Base-by-base conservation (phyloP, 192 early-diverging fungal genomes). In the Haplosporangium gracile region DNA sequence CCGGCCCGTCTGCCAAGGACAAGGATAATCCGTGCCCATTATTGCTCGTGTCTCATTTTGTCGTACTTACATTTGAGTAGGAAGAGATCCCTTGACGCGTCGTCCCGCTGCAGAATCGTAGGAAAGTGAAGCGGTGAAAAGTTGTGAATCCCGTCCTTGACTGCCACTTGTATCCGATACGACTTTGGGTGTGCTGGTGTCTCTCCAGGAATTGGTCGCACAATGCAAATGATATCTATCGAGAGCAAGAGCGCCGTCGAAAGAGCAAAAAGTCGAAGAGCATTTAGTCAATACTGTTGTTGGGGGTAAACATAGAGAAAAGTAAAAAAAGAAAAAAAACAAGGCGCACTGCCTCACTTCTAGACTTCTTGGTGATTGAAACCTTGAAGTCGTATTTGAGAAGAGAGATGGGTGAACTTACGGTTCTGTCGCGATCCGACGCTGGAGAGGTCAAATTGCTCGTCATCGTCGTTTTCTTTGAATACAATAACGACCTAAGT, bases 41-140 rank as follows among this genome's bases (percentile, higher is more conserved):
- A 36, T 36, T 36, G 36, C 36, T 36, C 36, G 36, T 36, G 36
- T 36, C 36, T 2, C 36, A 36, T 36, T 36, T 1, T 20, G 20
- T 22, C 18, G 4, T 18, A 55, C 86, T 79, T 88, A 93, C 93
- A 76, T 68, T 93, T 94, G 72, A 94, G 90, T 24, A 95, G 74
- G 68, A 95, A 90, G 60, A 93, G 93, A 77, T 95, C 94, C 34
- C 94, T 84, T 10, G 90, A 89, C 20, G 93, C 91, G 13, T 92
- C 89, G 76, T 95, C 94, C 60, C 82, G 85, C 9, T 77, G 80
- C 40, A 95, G 84, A 9, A 92, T 70, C 5, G 89, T 77, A 15
- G 93, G 93, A 7, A 93, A 93, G 40, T 94, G 84, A 6, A 92
- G 78, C 0, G 94, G 94, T 15, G 88, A 88, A 79, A 95, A 95